Evolutionary conservation across 352 stramenopile genomes (phyloP).

Genomic region (Blastocystis sp.): DNA sequence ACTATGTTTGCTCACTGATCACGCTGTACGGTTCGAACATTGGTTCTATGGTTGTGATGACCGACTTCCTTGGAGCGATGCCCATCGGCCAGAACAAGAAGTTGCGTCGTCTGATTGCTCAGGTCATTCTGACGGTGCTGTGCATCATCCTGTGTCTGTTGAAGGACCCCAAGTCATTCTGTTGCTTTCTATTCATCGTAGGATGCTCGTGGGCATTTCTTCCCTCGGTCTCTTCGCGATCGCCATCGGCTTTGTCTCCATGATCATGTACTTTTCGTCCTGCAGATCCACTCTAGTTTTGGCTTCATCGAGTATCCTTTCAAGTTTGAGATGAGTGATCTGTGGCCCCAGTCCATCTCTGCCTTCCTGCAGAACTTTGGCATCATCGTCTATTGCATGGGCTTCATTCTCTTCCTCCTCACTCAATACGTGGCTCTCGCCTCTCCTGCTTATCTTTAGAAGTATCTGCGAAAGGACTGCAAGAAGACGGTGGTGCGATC

Average conservation of each 20-base stretch:
- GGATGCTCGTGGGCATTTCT: slow-evolving; percentile 43
- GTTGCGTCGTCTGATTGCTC: slow-evolving; percentile 8
- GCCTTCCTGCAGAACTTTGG: slow-evolving; percentile 58
- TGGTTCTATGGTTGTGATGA: slow-evolving; percentile 61
- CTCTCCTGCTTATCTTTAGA: background rate
- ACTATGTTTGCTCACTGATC: slow-evolving; percentile 55
- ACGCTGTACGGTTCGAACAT: slow-evolving; percentile 57
- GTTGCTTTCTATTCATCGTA: background rate
- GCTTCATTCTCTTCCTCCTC: slow-evolving; percentile 57
- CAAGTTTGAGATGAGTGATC: background rate
- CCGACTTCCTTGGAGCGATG: slow-evolving; percentile 25
- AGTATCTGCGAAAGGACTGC: slow-evolving; percentile 39
- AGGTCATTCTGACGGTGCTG: slow-evolving; percentile 47
- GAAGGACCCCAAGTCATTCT: slow-evolving; percentile 36
- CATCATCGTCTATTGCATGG: slow-evolving; percentile 59
- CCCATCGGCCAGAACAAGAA: background rate
- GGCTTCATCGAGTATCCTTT: slow-evolving; percentile 29
- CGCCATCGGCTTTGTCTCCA: slow-evolving; percentile 6
- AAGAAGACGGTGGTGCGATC: slow-evolving; percentile 40
- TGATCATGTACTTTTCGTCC: slow-evolving; percentile 42
- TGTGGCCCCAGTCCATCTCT: slow-evolving; percentile 51
- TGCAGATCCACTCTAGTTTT: background rate
- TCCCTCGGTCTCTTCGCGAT: slow-evolving; percentile 55
- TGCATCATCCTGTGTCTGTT: slow-evolving; percentile 39
- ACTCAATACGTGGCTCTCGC: slow-evolving; percentile 5